Evolutionary conservation across 208 protist genomes (phyloP).

Genomic region (Leishmania braziliensis): DNA sequence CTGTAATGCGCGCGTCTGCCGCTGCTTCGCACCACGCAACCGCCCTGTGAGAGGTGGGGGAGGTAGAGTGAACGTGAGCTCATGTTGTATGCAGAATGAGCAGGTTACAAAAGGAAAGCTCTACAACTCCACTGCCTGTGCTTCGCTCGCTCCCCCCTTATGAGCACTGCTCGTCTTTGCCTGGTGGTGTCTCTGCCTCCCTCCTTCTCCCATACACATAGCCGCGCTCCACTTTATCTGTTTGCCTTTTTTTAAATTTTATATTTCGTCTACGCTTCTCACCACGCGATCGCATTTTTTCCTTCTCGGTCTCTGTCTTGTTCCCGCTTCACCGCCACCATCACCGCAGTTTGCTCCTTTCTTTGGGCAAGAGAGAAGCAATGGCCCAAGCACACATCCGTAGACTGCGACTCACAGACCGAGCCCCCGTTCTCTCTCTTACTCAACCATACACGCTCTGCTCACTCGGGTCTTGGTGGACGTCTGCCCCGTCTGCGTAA

Average conservation of each 20-base stretch:
- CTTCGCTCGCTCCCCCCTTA: not conserved
- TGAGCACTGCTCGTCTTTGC: not conserved
- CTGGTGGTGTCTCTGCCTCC: not conserved
- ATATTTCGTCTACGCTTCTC: not conserved
- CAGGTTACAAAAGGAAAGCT: not conserved
- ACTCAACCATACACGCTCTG: not conserved
- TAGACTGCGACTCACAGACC: not conserved
- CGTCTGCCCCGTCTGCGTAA: not conserved
- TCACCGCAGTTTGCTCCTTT: not conserved
- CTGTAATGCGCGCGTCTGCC: not conserved
- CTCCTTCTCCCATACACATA: not conserved
- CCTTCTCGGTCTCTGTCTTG: not conserved
- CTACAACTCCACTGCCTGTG: not conserved
- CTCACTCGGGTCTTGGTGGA: not conserved
- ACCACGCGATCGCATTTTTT: not conserved
- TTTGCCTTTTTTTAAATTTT: not conserved
- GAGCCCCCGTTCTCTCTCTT: not conserved
- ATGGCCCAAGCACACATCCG: not conserved
- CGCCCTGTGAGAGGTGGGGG: not conserved
- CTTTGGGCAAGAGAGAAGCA: too few relatives aligned
- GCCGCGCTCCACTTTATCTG: not conserved
- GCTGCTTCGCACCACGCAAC: not conserved
- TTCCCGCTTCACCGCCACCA: not conserved
- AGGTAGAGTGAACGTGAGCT: not conserved
- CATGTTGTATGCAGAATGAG: not conserved